Base-by-base conservation (phyloP, 1,139 yeast genomes). In the Wickerhamomyces sp. region DNA sequence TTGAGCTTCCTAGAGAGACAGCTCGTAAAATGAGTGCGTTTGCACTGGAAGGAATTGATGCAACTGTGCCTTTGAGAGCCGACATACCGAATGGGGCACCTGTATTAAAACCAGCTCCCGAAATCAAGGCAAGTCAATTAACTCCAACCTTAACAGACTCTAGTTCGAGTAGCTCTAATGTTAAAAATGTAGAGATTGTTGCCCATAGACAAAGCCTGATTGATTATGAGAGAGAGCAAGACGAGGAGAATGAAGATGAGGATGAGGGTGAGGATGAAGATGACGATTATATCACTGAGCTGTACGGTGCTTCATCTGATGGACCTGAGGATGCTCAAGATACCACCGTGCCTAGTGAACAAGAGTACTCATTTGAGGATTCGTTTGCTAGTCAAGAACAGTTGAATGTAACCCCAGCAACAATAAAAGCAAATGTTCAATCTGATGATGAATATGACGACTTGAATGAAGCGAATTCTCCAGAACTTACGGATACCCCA, bases 381-480 rank as follows among this genome's bases (percentile, higher is more conserved):
- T 48, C 49, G 2, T 41, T 38, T 3, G 33, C 31, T 5, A 46
- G 47, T 15, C 27, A 37, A 17, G 53, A 48, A 3, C 30, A 28
- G 5, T 24, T 44, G 14, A 25, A 35, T 6, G 45, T 40, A 3
- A 45, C 51, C 0, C 51, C 54, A 21, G 40, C 45, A 9, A 45
- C 51, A 1, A 27, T 45, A 18, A 44, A 36, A 22, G 43, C 40
- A 3, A 32, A 44, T 22, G 36, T 21, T 3, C 44, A 38, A 16
- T 44, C 50, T n/a, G 51, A 49, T 25, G 45, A 42, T 36, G 58
- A 53, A 19, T 49, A 47, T 27, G 52, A 43, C 31, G 51, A 45
- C 30, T 31, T 43, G 21, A 41, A 41, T 14, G 43, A 39, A 6
- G 43, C 37, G 17, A 28, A 26, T 26, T 39, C 37, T 13, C 13